Conservation (phyloP, 2,329 filamentous ascomycete species). For the Aspergillus sp. region DNA sequence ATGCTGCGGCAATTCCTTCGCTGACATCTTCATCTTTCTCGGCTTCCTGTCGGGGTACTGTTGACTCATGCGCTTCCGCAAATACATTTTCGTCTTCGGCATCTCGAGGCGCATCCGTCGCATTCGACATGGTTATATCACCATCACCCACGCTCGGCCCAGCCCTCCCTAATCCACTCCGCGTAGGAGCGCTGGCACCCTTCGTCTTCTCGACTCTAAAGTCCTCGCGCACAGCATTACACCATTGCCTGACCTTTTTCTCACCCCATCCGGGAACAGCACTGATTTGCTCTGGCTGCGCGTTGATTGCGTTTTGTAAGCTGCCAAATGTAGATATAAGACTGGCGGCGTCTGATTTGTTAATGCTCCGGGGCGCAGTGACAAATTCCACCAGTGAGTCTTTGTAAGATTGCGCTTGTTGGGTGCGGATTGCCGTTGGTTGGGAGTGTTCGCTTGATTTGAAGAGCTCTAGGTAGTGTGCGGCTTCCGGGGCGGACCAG, state of each 20-base stretch:
- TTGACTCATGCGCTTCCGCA: conserved; percentile 28
- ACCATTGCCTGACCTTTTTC: conserved; percentile 90
- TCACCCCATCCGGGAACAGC: conserved; percentile 91
- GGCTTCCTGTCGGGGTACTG: conserved; percentile 12
- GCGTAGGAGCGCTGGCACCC: conserved; percentile 47
- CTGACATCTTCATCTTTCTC: conserved; percentile 47
- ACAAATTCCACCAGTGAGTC: conserved; percentile 91
- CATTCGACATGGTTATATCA: conserved; percentile 11
- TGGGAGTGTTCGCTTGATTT: conserved; percentile 92
- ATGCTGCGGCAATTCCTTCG: conserved; percentile 59
- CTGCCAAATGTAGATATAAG: conserved; percentile 92
- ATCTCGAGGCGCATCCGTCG: conserved; percentile 32
- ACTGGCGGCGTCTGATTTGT: conserved; percentile 90
- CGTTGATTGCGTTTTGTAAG: conserved; percentile 81
- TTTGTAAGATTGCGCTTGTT: conserved; percentile 78
- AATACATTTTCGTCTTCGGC: conserved; percentile 50
- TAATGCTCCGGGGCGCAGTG: conserved; percentile 83
- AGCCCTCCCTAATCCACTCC: conserved; percentile 28
- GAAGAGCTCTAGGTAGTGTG: conserved; percentile 89
- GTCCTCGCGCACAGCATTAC: conserved; percentile 75
- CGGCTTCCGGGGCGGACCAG: conserved; percentile 93
- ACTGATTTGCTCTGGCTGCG: conserved; percentile 78
- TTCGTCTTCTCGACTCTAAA: conserved; percentile 74
- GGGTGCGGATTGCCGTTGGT: conserved; percentile 75
- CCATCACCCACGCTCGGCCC: conserved; percentile 21